phyloP scores from a whole-genome alignment of 2,329 filamentous ascomycete species.

The Pseudogymnoascus sp. region DNA sequence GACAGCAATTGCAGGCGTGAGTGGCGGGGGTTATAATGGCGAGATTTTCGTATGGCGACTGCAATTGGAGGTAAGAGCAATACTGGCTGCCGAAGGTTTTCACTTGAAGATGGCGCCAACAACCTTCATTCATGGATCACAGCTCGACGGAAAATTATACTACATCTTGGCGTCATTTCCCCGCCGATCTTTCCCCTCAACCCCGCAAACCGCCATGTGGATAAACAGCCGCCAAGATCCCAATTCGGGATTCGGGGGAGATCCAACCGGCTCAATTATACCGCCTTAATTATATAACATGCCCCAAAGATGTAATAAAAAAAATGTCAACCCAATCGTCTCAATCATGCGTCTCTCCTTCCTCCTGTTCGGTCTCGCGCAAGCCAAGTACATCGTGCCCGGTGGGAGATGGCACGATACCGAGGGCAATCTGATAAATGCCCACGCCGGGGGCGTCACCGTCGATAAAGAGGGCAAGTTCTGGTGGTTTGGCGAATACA shows the following conservation, averaged over 20 bases:
- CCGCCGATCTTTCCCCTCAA: background rate
- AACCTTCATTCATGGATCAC: background rate
- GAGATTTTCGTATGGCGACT: no score
- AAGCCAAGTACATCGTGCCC: conserved; percentile 51
- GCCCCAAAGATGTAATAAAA: background rate
- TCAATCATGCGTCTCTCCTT: background rate
- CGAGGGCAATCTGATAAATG: conserved; percentile 51
- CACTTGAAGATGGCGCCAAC: background rate
- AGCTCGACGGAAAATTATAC: background rate
- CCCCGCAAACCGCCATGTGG: background rate
- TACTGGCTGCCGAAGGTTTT: no score
- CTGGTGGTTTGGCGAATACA: conserved; percentile 56
- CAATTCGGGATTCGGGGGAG: background rate
- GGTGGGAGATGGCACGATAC: conserved; percentile 54
- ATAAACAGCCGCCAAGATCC: background rate
- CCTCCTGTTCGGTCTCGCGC: conserved; percentile 2
- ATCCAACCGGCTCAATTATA: background rate
- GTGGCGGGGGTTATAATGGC: no score
- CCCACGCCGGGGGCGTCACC: conserved; percentile 50
- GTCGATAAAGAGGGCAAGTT: conserved; percentile 46
- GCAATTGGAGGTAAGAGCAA: no score
- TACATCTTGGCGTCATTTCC: background rate
- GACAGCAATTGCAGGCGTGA: no score
- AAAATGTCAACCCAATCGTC: background rate
- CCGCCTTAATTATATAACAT: background rate